Evolutionary conservation across 2,329 filamentous ascomycete species (phyloP), one percentile per base, ranked within the genome.

Genomic region (Dactylonectria macrodidyma): DNA sequence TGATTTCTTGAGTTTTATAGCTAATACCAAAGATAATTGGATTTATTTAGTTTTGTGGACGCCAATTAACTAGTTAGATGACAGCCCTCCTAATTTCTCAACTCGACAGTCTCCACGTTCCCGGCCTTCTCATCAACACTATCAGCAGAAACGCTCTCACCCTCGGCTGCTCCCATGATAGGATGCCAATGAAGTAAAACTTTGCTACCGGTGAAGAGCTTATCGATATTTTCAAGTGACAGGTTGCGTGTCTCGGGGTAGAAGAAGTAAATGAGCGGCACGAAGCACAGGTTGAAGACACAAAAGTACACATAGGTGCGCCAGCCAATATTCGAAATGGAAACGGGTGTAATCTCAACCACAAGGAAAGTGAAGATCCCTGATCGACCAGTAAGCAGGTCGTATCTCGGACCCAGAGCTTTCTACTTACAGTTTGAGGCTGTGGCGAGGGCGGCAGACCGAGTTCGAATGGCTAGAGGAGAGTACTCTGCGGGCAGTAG

Each of bases 221-320:
- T 76, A 55, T 86, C 84, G 56, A 88, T 83, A 74, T 87, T 84
- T 73, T 88, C 86, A 1, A 88, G 80, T 26, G 81, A 82, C 9
- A 86, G 76, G 0, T 82, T 80, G 38, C 82, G 83, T 0, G 85
- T 87, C 71, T 87, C 85, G 1, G 84, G 84, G 69, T 84, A 87
- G 74, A 84, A 84, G 70, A 84, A 83, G 71, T 82, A 86, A 10
- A 86, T 82, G 62, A 83, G 78, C 0, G 83, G 83, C 16, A 85
- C 78, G 63, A 81, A 80, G 48, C 66, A 60, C 46, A 78, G 74
- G 70, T 83, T 81, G 71, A 81, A 79, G 65, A 80, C 72, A 46
- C 76, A 76, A 64, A 82, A 83, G 58, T 82, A 78, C 57, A 82
- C 68, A 65, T 81, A 83, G 14, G 80, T 81, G 59, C 74, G 74